A percentile compares a stretch with the other conserved stretches of the same genome.
These are phyloP conservation scores for Naganishia cerealis DNA, from an alignment of 1,284 basidiomycete genomes.

Conservation along the genomic window DNA sequence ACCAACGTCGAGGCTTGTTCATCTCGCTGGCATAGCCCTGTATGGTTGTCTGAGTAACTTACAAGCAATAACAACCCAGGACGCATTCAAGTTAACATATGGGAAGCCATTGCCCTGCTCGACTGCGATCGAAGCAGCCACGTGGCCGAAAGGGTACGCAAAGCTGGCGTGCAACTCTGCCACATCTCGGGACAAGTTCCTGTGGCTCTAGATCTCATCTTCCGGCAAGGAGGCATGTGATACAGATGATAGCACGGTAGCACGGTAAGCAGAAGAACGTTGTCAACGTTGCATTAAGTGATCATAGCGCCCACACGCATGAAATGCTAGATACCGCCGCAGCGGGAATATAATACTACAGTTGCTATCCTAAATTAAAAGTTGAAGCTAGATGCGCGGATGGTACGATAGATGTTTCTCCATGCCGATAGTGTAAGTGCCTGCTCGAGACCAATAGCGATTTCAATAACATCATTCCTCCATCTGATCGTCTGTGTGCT, in stretches of 20 bases:
- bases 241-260: no score
- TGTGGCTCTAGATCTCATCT: no score
- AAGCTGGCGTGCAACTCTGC: no score
- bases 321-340: not conserved
- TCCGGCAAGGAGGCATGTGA: no score
- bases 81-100: not conserved
- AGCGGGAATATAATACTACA: not conserved
- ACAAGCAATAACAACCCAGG: not conserved
- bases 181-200: no score
- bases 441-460: not conserved
- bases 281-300: no score
- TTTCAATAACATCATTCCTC: constrained; percentile 5
- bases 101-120: not conserved
- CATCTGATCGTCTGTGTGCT: constrained; percentile 23
- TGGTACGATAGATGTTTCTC: not conserved
- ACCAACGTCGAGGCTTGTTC: constrained; percentile 15
- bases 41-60: not conserved
- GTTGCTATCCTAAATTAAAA: not conserved
- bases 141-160: not conserved
- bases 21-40: constrained; percentile 9
- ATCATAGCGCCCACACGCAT: no score
- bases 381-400: not conserved
- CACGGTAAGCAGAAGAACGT: no score
- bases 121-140: constrained; percentile 17
- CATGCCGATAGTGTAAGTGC: not conserved